Base-by-base conservation (phyloP, 2,329 filamentous ascomycete genomes). In the Xylariaceae sp. region DNA sequence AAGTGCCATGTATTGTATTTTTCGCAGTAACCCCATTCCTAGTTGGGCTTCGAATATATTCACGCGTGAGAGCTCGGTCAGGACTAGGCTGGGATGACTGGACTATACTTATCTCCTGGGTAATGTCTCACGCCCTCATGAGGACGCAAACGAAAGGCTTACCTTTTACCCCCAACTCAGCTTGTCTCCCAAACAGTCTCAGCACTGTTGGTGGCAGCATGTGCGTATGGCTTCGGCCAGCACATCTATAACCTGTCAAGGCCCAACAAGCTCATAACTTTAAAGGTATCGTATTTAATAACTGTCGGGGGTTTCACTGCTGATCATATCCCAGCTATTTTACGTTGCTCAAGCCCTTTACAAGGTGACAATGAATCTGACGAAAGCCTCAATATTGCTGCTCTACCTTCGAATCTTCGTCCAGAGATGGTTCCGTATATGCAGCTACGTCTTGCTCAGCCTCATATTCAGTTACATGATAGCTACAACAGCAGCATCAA, bases 1-100 rank as follows among this genome's bases (percentile, higher is more conserved):
- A 60, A 17, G 52, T 60, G 13, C 65, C 68, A 15, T 66, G 64
- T 26, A 65, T 67, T 19, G 48, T 69, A 31, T 72, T 73, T 55
- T 68, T 71, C 38, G 50, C 62, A 37, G 15, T 70, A 2, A 68
- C 67, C 4, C 67, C 68, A 12, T 47, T 68, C 2, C 67, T 72
- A 37, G 50, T 72, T 2, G 46, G 42, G 4, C 57, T 69, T 22
- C 57, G 69, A 12, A 42, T 72, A 28, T 69, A 63, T 59, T 64
- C 65, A 37, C 62, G 68, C 13, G 44, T 68, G 19, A 61, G 62
- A 43, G 57, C 57, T 26, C 57, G 59, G 13, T 62, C 22, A 11
- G 22, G 62, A 2, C 26, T 70, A 29, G 63, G 67, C 16, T 54
- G 50, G 61, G 70, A 73, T 52, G 69, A 72, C 49, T 65, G 57